These are phyloP conservation scores for Syzygium oleosum DNA, from an alignment of 345 rosid genomes.

Conservation along the genomic window DNA sequence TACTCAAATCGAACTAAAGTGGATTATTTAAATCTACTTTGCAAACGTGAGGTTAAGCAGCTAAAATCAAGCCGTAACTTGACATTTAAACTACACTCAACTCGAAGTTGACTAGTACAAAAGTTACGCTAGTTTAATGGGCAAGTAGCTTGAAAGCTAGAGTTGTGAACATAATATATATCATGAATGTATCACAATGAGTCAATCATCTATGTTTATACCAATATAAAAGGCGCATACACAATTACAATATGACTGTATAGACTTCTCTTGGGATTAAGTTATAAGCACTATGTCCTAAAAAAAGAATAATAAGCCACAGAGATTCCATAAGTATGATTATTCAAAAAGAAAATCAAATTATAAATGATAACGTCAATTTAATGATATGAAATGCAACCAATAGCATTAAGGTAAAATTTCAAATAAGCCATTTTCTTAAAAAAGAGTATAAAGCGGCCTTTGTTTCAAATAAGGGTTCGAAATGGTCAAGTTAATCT, in stretches of 20 bases:
- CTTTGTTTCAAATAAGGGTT: accelerated
- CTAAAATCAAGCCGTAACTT: neutral
- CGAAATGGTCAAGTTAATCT: neutral
- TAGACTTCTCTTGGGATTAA: neutral
- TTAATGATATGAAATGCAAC: neutral
- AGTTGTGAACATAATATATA: neutral
- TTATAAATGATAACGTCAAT: neutral
- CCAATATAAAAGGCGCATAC: neutral
- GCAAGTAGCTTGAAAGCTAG: neutral
- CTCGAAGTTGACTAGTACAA: neutral
- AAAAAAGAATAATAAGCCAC: neutral
- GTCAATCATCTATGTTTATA: neutral
- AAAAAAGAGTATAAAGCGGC: neutral
- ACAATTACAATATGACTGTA: neutral
- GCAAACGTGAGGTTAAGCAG: neutral
- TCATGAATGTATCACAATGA: neutral
- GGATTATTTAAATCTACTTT: neutral
- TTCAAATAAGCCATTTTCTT: neutral
- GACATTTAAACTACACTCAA: neutral
- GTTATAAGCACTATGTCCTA: neutral
- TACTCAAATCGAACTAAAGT: neutral
- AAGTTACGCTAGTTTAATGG: neutral
- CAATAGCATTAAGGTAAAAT: neutral
- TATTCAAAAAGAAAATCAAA: neutral
- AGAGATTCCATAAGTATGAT: neutral